These are phyloP conservation scores for Sequoiadendron giganteum DNA, from an alignment of 75 land plant species.

Conservation along the genomic window DNA sequence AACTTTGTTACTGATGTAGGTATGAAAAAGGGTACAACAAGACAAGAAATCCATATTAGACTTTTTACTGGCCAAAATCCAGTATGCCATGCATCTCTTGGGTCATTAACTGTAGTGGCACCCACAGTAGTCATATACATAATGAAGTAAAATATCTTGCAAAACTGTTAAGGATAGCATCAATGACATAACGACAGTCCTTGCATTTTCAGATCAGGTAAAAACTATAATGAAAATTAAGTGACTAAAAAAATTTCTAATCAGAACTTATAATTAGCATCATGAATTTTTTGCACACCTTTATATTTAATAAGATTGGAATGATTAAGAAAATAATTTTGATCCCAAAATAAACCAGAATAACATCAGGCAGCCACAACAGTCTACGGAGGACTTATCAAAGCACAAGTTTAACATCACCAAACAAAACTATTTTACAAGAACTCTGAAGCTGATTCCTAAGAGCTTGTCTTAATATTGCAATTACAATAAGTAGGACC, in stretches of 20 bases:
- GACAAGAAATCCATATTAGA: conserved; percentile 20
- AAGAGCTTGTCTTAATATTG: no score
- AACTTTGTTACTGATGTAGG: conserved; percentile 25
- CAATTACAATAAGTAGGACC: no score
- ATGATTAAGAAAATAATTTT: not conserved
- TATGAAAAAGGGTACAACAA: conserved; percentile 26
- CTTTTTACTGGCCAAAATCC: conserved; percentile 34
- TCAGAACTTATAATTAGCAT: not conserved
- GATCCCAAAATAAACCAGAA: no score
- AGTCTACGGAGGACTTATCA: no score
- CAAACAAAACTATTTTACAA: no score
- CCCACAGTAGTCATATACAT: conserved; percentile 32
- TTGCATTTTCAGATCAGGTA: not conserved
- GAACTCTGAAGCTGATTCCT: no score
- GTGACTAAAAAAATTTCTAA: not conserved
- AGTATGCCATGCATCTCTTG: conserved; percentile 30
- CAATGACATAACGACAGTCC: not conserved
- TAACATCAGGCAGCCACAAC: no score
- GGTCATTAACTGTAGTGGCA: conserved; percentile 17
- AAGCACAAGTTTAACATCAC: no score
- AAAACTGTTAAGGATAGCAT: conserved; percentile 16
- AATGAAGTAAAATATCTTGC: conserved; percentile 25
- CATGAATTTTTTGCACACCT: not conserved
- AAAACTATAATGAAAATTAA: not conserved
- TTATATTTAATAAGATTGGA: not conserved